Evolutionary conservation across 352 stramenopile species (phyloP).

Genomic region (Pythium pyrilobum): DNA sequence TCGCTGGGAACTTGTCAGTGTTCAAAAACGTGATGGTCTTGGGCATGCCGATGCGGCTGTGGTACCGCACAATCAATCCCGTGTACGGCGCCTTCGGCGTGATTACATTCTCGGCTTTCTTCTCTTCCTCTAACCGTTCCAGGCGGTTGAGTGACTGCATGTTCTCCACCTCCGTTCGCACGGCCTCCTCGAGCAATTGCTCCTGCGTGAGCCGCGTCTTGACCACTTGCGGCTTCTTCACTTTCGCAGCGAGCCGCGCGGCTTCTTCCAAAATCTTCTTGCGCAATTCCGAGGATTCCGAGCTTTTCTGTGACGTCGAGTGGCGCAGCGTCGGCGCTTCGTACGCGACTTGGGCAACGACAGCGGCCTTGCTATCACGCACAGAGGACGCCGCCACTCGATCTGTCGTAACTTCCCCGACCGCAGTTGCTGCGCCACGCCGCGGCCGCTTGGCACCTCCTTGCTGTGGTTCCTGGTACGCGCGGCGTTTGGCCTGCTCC

Average conservation of each 20-base stretch:
- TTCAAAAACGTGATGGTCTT: conserved; percentile 86
- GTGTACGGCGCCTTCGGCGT: conserved; percentile 68
- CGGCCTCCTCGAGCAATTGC: conserved; percentile 64
- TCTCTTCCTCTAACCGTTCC: conserved; percentile 81
- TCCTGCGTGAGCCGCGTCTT: conserved; percentile 47
- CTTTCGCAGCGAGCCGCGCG: conserved; percentile 37
- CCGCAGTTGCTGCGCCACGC: neutral
- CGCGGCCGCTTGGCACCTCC: neutral
- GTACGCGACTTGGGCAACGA: conserved; percentile 12
- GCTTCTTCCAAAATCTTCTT: conserved; percentile 48
- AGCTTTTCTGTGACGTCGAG: conserved; percentile 59
- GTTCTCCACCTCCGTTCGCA: conserved; percentile 77
- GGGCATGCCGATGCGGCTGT: conserved; percentile 50
- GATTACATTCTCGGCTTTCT: conserved; percentile 51
- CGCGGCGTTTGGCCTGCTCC: conserved; percentile 5
- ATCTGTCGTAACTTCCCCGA: neutral
- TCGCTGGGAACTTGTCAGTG: conserved; percentile 44
- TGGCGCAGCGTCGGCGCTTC: conserved; percentile 41
- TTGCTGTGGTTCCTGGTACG: conserved; percentile 28
- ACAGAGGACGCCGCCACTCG: neutral
- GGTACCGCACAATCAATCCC: conserved; percentile 60
- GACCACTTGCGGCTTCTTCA: conserved; percentile 24
- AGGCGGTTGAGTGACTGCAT: conserved; percentile 69
- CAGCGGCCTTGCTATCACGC: neutral
- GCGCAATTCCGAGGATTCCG: conserved; percentile 52